Evolutionary conservation across 2,329 filamentous ascomycete species (phyloP).

Genomic region (Fusarium secorum): DNA sequence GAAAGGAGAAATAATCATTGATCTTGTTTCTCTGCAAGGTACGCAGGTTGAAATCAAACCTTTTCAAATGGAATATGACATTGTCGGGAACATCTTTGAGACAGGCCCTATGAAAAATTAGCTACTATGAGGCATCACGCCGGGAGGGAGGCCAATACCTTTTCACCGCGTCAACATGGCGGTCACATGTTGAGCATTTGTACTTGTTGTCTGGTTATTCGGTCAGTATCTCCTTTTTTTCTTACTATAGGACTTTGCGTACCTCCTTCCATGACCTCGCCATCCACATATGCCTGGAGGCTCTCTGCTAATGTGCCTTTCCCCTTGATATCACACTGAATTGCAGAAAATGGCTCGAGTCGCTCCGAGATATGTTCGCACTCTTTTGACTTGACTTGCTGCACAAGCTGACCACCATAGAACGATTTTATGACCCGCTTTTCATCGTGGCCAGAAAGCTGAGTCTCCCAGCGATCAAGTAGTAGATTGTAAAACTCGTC

Average conservation of each 20-base stretch:
- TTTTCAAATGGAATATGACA: constrained; percentile 92
- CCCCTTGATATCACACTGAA: constrained; percentile 96
- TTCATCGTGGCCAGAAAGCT: constrained; percentile 71
- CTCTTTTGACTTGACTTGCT: constrained; percentile 94
- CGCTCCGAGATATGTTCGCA: constrained; percentile 93
- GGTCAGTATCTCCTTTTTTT: constrained; percentile 11
- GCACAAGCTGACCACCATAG: constrained; percentile 89
- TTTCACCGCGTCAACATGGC: constrained; percentile 92
- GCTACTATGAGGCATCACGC: neutral
- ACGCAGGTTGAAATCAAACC: constrained; percentile 82
- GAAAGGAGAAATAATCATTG: constrained; percentile 94
- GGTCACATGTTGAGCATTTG: constrained; percentile 89
- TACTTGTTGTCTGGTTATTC: constrained; percentile 85
- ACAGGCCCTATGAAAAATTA: constrained; percentile 69
- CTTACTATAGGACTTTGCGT: constrained; percentile 37
- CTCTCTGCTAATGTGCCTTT: constrained; percentile 86
- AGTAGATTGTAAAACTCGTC: constrained; percentile 97
- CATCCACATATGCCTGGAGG: constrained; percentile 92
- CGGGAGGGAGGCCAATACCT: constrained; percentile 57
- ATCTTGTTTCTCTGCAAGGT: constrained; percentile 88
- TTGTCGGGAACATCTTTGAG: constrained; percentile 93
- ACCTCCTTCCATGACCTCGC: constrained; percentile 94
- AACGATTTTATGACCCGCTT: constrained; percentile 81
- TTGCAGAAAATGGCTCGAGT: constrained; percentile 89
- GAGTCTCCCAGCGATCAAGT: constrained; percentile 88